Conservation (phyloP, 352 stramenopile genomes). For the Globisporangium splendens region DNA sequence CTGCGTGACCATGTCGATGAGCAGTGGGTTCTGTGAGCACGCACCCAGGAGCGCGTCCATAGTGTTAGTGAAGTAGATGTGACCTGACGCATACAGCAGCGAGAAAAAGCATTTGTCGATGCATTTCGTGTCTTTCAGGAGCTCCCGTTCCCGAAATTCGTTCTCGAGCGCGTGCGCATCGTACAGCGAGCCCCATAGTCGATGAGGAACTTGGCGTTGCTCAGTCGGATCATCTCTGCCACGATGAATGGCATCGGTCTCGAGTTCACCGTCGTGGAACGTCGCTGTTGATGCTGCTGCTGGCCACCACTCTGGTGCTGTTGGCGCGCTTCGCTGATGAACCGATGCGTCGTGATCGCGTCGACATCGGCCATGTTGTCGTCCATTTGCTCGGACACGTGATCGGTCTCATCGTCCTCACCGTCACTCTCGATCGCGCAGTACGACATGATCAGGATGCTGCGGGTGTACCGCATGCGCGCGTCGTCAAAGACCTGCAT, state of each 20-base stretch:
- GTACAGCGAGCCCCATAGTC: slow-evolving; percentile 46
- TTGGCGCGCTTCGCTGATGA: slow-evolving; percentile 70
- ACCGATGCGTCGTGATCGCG: slow-evolving; percentile 71
- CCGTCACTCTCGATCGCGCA: slow-evolving; percentile 32
- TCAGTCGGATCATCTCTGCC: slow-evolving; percentile 67
- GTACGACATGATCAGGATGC: slow-evolving; percentile 72
- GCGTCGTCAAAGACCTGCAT: slow-evolving; percentile 54
- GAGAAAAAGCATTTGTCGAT: slow-evolving; percentile 57
- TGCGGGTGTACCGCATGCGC: slow-evolving; percentile 50
- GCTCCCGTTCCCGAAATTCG: slow-evolving; percentile 30
- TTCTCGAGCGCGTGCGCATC: slow-evolving; percentile 33
- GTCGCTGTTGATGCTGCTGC: not conserved
- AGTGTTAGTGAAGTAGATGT: slow-evolving; percentile 75
- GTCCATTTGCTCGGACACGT: slow-evolving; percentile 31
- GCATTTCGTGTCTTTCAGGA: slow-evolving; percentile 52
- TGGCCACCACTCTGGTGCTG: no score
- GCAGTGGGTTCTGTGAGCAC: slow-evolving; percentile 48
- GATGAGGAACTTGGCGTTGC: slow-evolving; percentile 70
- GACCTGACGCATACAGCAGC: slow-evolving; percentile 51
- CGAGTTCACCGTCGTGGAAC: slow-evolving; percentile 3
- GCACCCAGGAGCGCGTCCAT: slow-evolving; percentile 65
- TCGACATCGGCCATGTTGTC: slow-evolving; percentile 79
- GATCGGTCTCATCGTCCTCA: slow-evolving; percentile 12
- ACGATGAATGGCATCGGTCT: slow-evolving; percentile 46
- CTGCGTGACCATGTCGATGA: slow-evolving; percentile 70